Percentiles rank a stretch among this genome's conserved stretches.
phyloP scores from a whole-genome alignment of 495 filamentous ascomycete genomes.

The Umbilicaria muhlenbergii region DNA sequence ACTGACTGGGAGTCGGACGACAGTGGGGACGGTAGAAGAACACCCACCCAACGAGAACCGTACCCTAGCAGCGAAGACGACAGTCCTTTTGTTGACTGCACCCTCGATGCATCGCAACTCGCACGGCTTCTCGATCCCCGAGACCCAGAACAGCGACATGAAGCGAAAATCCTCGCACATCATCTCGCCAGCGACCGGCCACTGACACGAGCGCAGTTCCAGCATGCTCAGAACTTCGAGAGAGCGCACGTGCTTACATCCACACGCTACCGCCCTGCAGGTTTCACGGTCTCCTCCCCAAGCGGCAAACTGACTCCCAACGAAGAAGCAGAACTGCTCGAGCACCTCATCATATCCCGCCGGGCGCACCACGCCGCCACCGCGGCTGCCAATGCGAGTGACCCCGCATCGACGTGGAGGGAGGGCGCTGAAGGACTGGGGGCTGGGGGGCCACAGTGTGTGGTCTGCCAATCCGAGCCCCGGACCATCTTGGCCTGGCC shows the following conservation, averaged over 20 bases:
- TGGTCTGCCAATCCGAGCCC: slow-evolving; percentile 79
- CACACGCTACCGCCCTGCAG: slow-evolving; percentile 19
- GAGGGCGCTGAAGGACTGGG: slow-evolving; percentile 57
- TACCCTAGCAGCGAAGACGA: slow-evolving; percentile 13
- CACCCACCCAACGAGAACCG: slow-evolving; percentile 49
- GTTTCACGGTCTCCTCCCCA: slow-evolving; percentile 1
- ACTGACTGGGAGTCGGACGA: slow-evolving; percentile 40
- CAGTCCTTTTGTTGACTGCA: slow-evolving; percentile 11
- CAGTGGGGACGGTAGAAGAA: slow-evolving; percentile 46
- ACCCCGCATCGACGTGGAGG: slow-evolving; percentile 35
- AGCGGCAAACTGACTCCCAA: slow-evolving; percentile 35
- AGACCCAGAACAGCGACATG: slow-evolving; percentile 56
- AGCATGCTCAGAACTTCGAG: slow-evolving; percentile 45
- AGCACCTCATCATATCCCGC: slow-evolving; percentile 61
- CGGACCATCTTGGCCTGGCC: slow-evolving; percentile 92
- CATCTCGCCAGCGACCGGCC: slow-evolving; percentile 56
- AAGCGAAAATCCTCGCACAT: slow-evolving; percentile 68
- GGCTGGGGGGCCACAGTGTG: slow-evolving; percentile 67
- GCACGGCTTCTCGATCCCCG: slow-evolving; percentile 74
- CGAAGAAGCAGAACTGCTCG: slow-evolving; percentile 67
- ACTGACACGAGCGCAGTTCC: slow-evolving; percentile 67
- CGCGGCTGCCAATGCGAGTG: slow-evolving; percentile 6
- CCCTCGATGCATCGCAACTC: slow-evolving; percentile 48
- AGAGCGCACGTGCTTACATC: slow-evolving; percentile 48
- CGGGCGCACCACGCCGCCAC: slow-evolving; percentile 22